Conservation (phyloP, 2,329 filamentous ascomycete species). For the Chrysosporium queenslandicum region DNA sequence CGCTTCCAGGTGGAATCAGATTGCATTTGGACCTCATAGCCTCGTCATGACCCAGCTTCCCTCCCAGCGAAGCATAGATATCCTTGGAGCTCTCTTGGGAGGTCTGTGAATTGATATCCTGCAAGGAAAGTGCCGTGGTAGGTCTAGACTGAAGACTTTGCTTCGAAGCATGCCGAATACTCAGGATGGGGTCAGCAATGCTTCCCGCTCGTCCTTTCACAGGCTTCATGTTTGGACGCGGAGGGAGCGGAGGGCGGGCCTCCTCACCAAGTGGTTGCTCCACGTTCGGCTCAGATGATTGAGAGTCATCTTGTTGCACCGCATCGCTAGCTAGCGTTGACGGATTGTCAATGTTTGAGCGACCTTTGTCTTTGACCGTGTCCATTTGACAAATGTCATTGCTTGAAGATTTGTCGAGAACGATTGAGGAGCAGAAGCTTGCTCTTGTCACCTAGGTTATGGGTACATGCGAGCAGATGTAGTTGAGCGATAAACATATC, state of each 20-base stretch:
- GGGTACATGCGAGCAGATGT: too few relatives aligned
- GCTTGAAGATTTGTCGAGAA: constrained; percentile 13
- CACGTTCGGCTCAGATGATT: not conserved
- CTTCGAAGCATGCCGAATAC: constrained; percentile 27
- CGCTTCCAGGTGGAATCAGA: constrained; percentile 36
- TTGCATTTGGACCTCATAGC: constrained; percentile 28
- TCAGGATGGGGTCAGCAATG: constrained; percentile 24
- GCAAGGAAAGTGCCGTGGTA: constrained; percentile 73
- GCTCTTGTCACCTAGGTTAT: too few relatives aligned
- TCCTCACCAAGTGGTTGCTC: not conserved
- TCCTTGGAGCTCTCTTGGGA: constrained; percentile 60
- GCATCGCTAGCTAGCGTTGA: not conserved
- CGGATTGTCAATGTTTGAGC: not conserved
- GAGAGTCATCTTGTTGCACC: not conserved
- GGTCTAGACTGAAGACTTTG: constrained; percentile 49
- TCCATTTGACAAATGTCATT: constrained; percentile 9
- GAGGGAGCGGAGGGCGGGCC: constrained; percentile 9
- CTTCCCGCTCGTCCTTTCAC: constrained; percentile 27
- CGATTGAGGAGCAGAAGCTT: too few relatives aligned
- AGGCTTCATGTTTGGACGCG: constrained; percentile 24
- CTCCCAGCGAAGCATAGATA: constrained; percentile 44
- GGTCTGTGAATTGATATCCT: constrained; percentile 68
- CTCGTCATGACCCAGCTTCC: constrained; percentile 25
- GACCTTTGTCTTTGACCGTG: not conserved
- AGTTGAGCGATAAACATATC: too few relatives aligned